Evolutionary conservation across 441 rosid genomes (phyloP), one percentile per base, ranked within the genome.

Genomic region (Dalechampia spathulata): DNA sequence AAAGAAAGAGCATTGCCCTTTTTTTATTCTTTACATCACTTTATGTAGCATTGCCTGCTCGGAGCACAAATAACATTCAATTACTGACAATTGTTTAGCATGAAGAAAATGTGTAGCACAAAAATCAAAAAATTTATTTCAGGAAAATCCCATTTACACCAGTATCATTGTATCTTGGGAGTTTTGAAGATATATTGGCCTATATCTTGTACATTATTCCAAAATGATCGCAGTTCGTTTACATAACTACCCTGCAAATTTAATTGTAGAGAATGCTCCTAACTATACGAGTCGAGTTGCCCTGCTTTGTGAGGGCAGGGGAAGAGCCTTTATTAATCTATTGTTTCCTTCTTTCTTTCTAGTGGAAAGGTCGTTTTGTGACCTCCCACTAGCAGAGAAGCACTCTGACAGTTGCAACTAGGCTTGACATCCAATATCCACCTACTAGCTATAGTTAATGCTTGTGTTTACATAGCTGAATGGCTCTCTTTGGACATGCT

Each of bases 401-500:
- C 38, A 34, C 2, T 34, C 38, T 34, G 1, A 34, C 38, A 6
- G 10, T 34, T 6, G 38, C 7, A 8, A 34, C 12, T 5, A 34
- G 38, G 38, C 38, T 34, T 34, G 38, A 0, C 9, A 7, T 42
- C 30, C 5, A 21, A 37, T 52, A 7, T 1, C 15, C 22, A 6
- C 27, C 44, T 37, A 5, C 30, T 21, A 52, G 6, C 17, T 21
- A 14, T 7, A 37, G 19, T 22, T 13, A 22, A 21, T 12, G 12
- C 20, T 52, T 4, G 15, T 1, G 9, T 15, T 44, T 49, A 50
- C n/a, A 28, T 17, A 40, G 64, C 49, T 19, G 64, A 60, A n/a
- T 50, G 64, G 30, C 46, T 16, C 40, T 50, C 49, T 42, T 60
- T 49, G n/a, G 19, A 19, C 8, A 34, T 42, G 49, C 30, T 60